These are phyloP conservation scores for Hypoxylon fragiforme DNA, from an alignment of 495 filamentous ascomycete genomes.

Conservation along the genomic window DNA sequence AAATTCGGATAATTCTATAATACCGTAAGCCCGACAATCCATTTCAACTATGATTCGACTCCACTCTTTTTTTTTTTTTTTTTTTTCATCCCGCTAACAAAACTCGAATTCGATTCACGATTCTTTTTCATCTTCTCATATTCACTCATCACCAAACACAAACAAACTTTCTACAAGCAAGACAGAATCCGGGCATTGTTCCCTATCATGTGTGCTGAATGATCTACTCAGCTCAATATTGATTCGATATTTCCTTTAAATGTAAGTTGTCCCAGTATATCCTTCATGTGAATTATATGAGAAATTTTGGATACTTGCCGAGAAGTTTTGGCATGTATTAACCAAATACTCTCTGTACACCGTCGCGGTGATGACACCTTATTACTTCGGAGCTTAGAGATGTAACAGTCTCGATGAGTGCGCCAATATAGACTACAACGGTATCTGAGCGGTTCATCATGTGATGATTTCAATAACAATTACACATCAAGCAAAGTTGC, in stretches of 20 bases:
- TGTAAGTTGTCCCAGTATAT: constrained; percentile 16
- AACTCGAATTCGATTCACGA: constrained; percentile 9
- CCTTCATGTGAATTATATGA: background rate
- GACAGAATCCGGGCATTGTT: background rate
- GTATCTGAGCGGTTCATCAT: constrained; percentile 80
- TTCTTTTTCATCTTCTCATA: no score
- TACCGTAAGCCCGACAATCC: constrained; percentile 23
- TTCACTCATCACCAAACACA: no score
- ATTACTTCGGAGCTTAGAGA: constrained; percentile 60
- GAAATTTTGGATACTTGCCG: background rate
- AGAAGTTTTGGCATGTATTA: background rate
- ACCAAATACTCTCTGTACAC: background rate
- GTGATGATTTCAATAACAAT: constrained; percentile 2
- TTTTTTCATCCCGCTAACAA: constrained; percentile 15
- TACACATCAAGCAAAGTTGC: background rate
- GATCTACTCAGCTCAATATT: background rate
- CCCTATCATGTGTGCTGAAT: background rate
- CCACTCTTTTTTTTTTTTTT: constrained; percentile 1
- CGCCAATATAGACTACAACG: constrained; percentile 93
- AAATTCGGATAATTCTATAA: constrained; percentile 19
- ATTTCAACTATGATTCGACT: constrained; percentile 7
- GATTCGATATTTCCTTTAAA: background rate
- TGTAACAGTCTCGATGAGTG: constrained; percentile 79
- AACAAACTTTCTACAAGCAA: no score
- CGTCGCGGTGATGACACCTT: constrained; percentile 63